phyloP scores from a whole-genome alignment of 1,284 basidiomycete species.

The Ustilago lituana region DNA sequence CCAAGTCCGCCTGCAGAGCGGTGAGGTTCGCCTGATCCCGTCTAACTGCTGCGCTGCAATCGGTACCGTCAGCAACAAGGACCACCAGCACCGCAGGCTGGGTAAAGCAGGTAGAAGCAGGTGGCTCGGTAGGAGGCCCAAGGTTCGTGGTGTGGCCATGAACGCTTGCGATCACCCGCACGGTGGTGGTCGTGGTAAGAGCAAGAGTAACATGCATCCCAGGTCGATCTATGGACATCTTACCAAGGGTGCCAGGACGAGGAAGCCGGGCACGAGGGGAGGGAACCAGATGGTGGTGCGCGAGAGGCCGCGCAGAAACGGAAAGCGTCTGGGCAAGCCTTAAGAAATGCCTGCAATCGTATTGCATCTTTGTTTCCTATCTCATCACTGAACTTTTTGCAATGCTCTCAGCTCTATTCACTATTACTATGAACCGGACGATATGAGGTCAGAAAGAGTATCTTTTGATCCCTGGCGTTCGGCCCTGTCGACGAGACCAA shows the following conservation, averaged over 20 bases:
- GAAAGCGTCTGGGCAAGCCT: conserved; percentile 71
- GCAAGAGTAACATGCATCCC: conserved; percentile 79
- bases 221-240: conserved; percentile 84
- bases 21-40: conserved; percentile 88
- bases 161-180: conserved; percentile 97
- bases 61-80: conserved; percentile 88
- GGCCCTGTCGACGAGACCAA: too few species aligned
- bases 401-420: not conserved
- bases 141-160: conserved; percentile 96
- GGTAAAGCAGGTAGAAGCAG: conserved; percentile 91
- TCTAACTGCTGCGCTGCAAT: conserved; percentile 87
- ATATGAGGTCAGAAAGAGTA: too few species aligned
- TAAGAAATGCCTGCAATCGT: not conserved
- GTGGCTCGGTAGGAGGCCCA: conserved; percentile 87
- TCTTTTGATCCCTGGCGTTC: too few species aligned
- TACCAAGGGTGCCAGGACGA: conserved; percentile 89
- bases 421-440: too few species aligned
- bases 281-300: conserved; percentile 94
- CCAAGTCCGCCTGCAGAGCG: conserved; percentile 87
- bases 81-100: conserved; percentile 84
- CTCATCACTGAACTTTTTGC: not conserved
- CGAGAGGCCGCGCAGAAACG: conserved; percentile 85
- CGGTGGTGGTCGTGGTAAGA: conserved; percentile 97
- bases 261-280: conserved; percentile 82
- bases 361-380: too few species aligned